phyloP scores from a whole-genome alignment of 2,329 filamentous ascomycete species.

The Macrophomina tecta region DNA sequence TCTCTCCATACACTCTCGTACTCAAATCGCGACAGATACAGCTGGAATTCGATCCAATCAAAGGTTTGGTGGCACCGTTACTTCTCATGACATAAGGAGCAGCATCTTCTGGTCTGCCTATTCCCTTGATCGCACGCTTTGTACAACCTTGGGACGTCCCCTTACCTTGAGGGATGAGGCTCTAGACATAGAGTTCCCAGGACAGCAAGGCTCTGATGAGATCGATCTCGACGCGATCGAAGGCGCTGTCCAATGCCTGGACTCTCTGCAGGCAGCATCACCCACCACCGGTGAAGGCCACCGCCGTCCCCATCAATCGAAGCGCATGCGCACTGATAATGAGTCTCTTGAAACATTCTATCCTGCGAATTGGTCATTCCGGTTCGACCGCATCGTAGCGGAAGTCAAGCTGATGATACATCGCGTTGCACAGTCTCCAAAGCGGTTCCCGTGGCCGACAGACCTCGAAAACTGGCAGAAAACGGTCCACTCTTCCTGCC shows the following conservation, averaged over 20 bases:
- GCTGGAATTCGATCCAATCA: slow-evolving; percentile 32
- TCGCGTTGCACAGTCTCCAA: slow-evolving; percentile 44
- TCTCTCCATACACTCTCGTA: too few relatives aligned
- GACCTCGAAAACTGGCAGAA: slow-evolving; percentile 41
- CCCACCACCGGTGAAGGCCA: too few relatives aligned
- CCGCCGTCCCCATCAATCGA: not conserved
- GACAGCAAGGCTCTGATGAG: slow-evolving; percentile 40
- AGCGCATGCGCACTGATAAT: not conserved
- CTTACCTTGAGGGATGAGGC: slow-evolving; percentile 63
- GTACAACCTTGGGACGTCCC: slow-evolving; percentile 63
- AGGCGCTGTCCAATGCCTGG: not conserved
- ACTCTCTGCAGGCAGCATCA: not conserved
- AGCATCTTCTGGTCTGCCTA: slow-evolving; percentile 63
- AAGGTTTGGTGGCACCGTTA: slow-evolving; percentile 45
- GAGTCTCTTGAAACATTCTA: not conserved
- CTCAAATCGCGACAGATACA: too few relatives aligned
- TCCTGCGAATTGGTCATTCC: slow-evolving; percentile 44
- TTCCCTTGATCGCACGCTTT: slow-evolving; percentile 58
- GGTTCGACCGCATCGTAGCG: slow-evolving; percentile 25
- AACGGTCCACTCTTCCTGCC: slow-evolving; percentile 39
- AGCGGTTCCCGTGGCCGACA: slow-evolving; percentile 52
- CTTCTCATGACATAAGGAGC: slow-evolving; percentile 61
- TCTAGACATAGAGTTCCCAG: slow-evolving; percentile 54
- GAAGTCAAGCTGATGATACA: slow-evolving; percentile 28
- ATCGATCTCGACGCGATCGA: slow-evolving; percentile 12